These are phyloP conservation scores for Pseudozyma flocculosa DNA, from an alignment of 1,284 basidiomycete species.

Conservation along the genomic window DNA sequence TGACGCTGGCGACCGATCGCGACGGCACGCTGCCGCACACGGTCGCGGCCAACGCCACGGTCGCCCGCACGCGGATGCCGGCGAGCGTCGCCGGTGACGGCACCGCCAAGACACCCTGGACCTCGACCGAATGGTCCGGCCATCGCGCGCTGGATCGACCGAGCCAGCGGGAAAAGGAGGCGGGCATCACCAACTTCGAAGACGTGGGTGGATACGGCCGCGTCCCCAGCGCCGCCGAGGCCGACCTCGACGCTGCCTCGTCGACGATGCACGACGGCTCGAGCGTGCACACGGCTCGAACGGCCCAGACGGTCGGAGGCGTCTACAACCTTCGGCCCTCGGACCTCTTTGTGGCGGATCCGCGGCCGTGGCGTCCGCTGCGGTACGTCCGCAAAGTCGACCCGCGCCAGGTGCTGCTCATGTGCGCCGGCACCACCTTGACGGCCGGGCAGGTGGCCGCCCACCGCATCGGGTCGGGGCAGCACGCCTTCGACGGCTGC, in stretches of 20 bases:
- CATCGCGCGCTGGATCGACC: constrained; percentile 32
- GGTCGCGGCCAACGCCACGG: constrained; percentile 13
- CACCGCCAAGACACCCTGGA: constrained; percentile 13
- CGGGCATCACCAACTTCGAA: constrained; percentile 37
- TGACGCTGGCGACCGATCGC: constrained; percentile 14
- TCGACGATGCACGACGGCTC: constrained; percentile 7
- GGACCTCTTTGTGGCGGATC: constrained; percentile 51
- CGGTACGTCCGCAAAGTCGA: constrained; percentile 52
- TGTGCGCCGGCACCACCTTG: constrained; percentile 41
- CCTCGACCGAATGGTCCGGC: constrained; percentile 16
- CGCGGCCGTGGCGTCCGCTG: constrained; percentile 46
- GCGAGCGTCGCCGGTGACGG: constrained; percentile 27
- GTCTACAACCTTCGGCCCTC: constrained; percentile 15
- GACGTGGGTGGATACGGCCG: constrained; percentile 27
- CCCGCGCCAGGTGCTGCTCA: constrained; percentile 53
- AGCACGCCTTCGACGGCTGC: too few relatives aligned
- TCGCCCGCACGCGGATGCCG: constrained; percentile 13
- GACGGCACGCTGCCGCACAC: constrained; percentile 12
- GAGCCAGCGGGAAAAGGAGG: constrained; percentile 27
- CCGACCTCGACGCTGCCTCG: constrained; percentile 8
- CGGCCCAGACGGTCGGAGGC: neutral
- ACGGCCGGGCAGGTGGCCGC: constrained; percentile 30
- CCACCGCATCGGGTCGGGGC: constrained; percentile 8
- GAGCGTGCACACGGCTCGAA: constrained; percentile 12
- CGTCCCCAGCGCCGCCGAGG: constrained; percentile 29